These are phyloP conservation scores for Lactarius deliciosus DNA, from an alignment of 768 basidiomycete species.

Conservation along the genomic window DNA sequence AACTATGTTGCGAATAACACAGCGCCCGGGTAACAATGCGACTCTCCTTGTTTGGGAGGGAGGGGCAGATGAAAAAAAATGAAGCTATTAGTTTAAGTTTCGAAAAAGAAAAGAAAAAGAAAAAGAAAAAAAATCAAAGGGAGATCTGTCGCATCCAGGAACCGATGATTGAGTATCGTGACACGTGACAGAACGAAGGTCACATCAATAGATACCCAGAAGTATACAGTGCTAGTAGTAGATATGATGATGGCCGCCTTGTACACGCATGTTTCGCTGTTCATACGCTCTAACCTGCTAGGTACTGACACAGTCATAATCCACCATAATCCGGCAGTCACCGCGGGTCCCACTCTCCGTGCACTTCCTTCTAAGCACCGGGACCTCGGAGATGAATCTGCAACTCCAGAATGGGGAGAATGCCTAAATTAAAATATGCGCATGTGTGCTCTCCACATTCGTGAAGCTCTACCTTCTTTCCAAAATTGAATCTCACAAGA, in stretches of 20 bases:
- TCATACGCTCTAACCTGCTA: slow-evolving; percentile 10
- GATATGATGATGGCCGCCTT: slow-evolving; percentile 14
- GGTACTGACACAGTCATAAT: not conserved
- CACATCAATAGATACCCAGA: slow-evolving; percentile 22
- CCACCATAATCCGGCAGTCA: slow-evolving; percentile 8
- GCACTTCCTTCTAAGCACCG: slow-evolving; percentile 8
- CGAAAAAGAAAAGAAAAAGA: slow-evolving; percentile 5
- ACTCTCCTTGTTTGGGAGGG: not conserved
- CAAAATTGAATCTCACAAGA: slow-evolving; percentile 5
- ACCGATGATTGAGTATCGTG: slow-evolving; percentile 23
- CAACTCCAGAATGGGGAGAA: slow-evolving; percentile 2
- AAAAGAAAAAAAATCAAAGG: not conserved
- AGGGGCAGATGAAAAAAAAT: slow-evolving; percentile 17
- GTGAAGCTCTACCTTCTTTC: not conserved
- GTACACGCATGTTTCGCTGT: slow-evolving; percentile 16
- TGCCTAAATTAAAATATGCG: slow-evolving; percentile 23
- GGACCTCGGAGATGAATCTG: slow-evolving; percentile 25
- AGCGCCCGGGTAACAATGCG: slow-evolving; percentile 15
- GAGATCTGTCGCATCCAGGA: slow-evolving; percentile 23
- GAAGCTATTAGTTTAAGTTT: slow-evolving; percentile 18
- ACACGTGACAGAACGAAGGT: slow-evolving; percentile 14
- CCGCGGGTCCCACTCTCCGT: slow-evolving; percentile 7
- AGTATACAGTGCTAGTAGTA: not conserved
- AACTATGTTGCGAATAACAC: not conserved
- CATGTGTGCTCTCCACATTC: slow-evolving; percentile 1